phyloP scores from a whole-genome alignment of 176 grass and related monocot genomes.

The Aegilops umbellulata region DNA sequence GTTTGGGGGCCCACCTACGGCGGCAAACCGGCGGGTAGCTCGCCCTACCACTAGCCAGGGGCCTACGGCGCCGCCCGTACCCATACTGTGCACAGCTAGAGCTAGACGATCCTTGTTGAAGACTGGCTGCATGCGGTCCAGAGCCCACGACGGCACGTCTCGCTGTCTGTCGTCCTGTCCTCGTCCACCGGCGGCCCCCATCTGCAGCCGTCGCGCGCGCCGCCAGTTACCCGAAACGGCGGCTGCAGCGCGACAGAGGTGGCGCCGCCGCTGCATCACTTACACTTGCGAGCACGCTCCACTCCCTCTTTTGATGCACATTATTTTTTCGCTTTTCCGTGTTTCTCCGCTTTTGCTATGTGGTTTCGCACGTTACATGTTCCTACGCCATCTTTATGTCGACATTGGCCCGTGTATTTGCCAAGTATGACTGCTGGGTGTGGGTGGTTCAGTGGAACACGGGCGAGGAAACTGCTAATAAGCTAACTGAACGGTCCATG shows the following conservation, averaged over 20 bases:
- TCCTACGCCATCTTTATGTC: not conserved
- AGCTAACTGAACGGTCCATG: not conserved
- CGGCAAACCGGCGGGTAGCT: not conserved
- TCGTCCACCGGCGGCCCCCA: not conserved
- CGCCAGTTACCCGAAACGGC: constrained; percentile 16
- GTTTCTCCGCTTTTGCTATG: not conserved
- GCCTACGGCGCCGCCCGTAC: not conserved
- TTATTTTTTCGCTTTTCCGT: not conserved
- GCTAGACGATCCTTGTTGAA: not conserved
- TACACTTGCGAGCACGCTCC: not conserved
- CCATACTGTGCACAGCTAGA: not conserved
- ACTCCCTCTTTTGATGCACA: not conserved
- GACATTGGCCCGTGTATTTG: not conserved
- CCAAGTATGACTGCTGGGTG: too few relatives aligned
- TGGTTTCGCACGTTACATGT: not conserved
- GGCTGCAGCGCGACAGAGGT: not conserved
- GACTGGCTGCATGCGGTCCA: not conserved
- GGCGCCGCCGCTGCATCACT: not conserved
- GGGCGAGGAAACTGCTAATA: too few relatives aligned
- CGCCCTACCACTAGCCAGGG: not conserved
- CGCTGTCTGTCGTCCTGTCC: constrained; percentile 2
- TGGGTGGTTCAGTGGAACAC: too few relatives aligned
- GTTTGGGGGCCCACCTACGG: not conserved
- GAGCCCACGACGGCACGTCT: constrained; percentile 27
- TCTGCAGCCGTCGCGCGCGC: not conserved